Base-by-base conservation (phyloP, 139 green algal species). In the Chlorella sorokiniana region DNA sequence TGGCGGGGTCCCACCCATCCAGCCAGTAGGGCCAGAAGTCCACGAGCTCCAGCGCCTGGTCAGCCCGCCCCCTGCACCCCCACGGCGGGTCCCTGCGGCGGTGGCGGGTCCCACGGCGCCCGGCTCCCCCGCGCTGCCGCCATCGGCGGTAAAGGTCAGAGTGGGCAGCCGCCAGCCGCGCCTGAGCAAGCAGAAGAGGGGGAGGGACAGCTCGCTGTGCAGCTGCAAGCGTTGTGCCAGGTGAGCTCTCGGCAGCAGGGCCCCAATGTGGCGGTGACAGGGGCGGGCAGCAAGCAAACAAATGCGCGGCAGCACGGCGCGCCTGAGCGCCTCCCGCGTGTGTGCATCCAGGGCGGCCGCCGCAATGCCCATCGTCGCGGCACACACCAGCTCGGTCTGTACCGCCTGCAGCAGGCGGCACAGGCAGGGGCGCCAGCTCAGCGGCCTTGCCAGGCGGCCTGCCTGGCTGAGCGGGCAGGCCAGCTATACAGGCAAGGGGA, bases 1-100 rank as follows among this genome's bases (percentile, higher is more conserved):
- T 87, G 54, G 22, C 38, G 29, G 73, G 33, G 27, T 63, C 74
- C 25, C 62, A 45, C 14, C 81, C 25, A 11, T 93, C 86, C 85
- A 96, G 92, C 94, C 93, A 99, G 78, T 95, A 97, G 1, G 95
- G 95, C 91, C 88, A 93, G 74, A 94, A 59, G 35, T 59, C 48
- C 14, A 59, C 14, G 14, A 59, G 48, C 48, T 59, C 48, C 11
- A 59, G n/a, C n/a, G n/a, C n/a, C n/a, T n/a, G n/a, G n/a, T n/a
- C n/a, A n/a, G n/a, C n/a, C n/a, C n/a, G n/a, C n/a, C n/a, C n/a
- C n/a, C 48, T 59, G 48, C 48, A 59, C 14, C 48, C 16, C 48
- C 48, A 25, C 14, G 14, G 16, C 48, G 16, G 48, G 14, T 25
- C 48, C 48, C 56, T 65, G 22, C 20, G 56, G 5, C 65, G 16